phyloP scores from a whole-genome alignment of 139 green algal species.

The Chlamydomonas schloesseri region DNA sequence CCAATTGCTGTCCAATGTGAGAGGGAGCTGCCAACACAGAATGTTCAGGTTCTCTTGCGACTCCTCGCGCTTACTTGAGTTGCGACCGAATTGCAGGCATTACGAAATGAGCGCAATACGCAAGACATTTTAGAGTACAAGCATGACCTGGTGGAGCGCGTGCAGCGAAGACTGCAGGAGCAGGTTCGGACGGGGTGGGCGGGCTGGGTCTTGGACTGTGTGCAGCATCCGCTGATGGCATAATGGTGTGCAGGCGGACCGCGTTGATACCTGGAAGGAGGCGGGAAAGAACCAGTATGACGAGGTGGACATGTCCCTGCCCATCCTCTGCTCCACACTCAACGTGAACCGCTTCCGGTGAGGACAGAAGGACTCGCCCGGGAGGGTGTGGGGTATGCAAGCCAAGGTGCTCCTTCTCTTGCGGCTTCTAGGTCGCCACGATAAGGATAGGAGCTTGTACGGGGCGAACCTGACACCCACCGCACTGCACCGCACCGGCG shows the following conservation, averaged over 20 bases:
- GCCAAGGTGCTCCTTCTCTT: no score
- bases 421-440: no score
- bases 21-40: not conserved
- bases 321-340: constrained; percentile 39
- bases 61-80: no score
- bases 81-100: not conserved
- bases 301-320: constrained; percentile 21
- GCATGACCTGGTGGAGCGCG: constrained; percentile 20
- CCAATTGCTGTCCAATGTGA: constrained; percentile 14
- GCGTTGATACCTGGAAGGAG: constrained; percentile 28
- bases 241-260: not conserved
- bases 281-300: constrained; percentile 5
- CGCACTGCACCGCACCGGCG: no score
- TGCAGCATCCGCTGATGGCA: no score
- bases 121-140: constrained; percentile 43
- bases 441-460: no score
- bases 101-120: constrained; percentile 35
- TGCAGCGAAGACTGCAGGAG: constrained; percentile 26
- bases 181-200: constrained; percentile 24
- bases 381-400: no score
- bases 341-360: constrained; percentile 41
- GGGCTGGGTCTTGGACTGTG: no score
- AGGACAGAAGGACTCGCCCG: not conserved
- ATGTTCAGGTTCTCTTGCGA: no score
- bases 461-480: no score